A percentile compares a stretch with the other conserved stretches of the same genome.
These are phyloP conservation scores for Leccinum rimulosum DNA, from an alignment of 768 basidiomycete genomes.

Conservation along the genomic window DNA sequence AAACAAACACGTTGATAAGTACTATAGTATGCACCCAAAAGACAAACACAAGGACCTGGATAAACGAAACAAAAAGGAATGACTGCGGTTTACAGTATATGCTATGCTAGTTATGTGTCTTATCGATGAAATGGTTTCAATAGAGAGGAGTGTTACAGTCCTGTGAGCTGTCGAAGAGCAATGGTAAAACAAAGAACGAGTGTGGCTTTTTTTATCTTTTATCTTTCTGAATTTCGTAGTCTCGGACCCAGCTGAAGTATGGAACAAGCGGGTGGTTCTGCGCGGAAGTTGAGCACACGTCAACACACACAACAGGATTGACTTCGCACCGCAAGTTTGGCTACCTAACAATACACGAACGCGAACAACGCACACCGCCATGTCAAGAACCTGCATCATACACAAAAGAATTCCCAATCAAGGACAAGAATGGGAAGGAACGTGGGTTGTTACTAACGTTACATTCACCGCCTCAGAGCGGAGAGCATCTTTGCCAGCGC, in stretches of 20 bases:
- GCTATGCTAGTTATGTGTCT: slow-evolving; percentile 25
- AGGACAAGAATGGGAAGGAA: neutral
- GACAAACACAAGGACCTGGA: slow-evolving; percentile 13
- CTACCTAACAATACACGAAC: slow-evolving; percentile 56
- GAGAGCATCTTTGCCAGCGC: slow-evolving; percentile 91
- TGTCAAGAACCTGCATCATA: slow-evolving; percentile 32
- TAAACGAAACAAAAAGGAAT: slow-evolving; percentile 26
- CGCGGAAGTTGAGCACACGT: slow-evolving; percentile 21
- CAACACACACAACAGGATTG: slow-evolving; percentile 22
- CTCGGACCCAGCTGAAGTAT: slow-evolving; percentile 21
- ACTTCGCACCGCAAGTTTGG: slow-evolving; percentile 42
- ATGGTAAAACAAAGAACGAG: slow-evolving; percentile 18
- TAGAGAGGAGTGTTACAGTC: slow-evolving; percentile 30
- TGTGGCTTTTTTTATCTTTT: slow-evolving; percentile 24
- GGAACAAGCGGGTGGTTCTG: slow-evolving; percentile 5
- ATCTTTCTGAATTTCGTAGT: slow-evolving; percentile 22
- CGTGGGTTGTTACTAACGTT: slow-evolving; percentile 24
- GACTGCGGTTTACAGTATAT: slow-evolving; percentile 28
- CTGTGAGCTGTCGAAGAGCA: slow-evolving; percentile 18
- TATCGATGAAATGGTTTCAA: slow-evolving; percentile 14
- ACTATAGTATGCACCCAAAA: slow-evolving; percentile 23
- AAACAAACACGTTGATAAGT: slow-evolving; percentile 10
- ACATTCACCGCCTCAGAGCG: slow-evolving; percentile 61
- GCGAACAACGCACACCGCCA: slow-evolving; percentile 29
- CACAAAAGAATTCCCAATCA: slow-evolving; percentile 14